Base-by-base conservation (phyloP, 1,284 basidiomycete genomes). In the Mycosarcoma mackinlayi region DNA sequence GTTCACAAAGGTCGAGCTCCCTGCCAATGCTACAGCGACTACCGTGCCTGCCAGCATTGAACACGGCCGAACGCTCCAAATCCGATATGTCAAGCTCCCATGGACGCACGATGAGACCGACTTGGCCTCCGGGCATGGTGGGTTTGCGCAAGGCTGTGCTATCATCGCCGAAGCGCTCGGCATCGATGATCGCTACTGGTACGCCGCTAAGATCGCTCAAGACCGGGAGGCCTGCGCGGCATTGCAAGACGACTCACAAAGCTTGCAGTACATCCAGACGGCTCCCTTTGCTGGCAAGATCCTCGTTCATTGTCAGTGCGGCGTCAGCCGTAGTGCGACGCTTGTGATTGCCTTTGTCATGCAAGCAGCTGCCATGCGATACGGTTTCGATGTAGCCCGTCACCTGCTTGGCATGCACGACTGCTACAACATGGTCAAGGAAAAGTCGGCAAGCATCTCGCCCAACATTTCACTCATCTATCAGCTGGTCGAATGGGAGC, bases 381-480 rank as follows among this genome's bases (percentile, higher is more conserved):
- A 88, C 3, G 76, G 67, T 9, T 74, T 61, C 24, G 56, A 65
- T 10, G 51, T 28, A 14, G 55, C 64, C 7, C 51, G 76, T 44
- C 56, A 53, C 13, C 64, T 81, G n/a, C 51, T 73, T 18, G 84
- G 92, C 44, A 96, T 96, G 93, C 92, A 96, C 82, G 91, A 90
- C 52, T 92, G 93, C 34, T 98, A 97, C 84, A 86, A 90, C 66
- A 94, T 88, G 84, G 92, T 94, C 61, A 75, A 79, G 60, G 78
- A 78, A 14, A 64, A 65, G 48, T 61, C 52, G 19, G 48, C 70
- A 19, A 75, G 71, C 58, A 75, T 77, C 21, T 62, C 55, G 19
- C 94, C 95, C 39, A 98, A 98, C 84, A 94, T 77, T 79, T 94
- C 93, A 55, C 89, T 98, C 81, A 95, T 97, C 83, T 97, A 95